Base-by-base conservation (phyloP, 2,329 filamentous ascomycete genomes). In the Emericellopsis atlantica region DNA sequence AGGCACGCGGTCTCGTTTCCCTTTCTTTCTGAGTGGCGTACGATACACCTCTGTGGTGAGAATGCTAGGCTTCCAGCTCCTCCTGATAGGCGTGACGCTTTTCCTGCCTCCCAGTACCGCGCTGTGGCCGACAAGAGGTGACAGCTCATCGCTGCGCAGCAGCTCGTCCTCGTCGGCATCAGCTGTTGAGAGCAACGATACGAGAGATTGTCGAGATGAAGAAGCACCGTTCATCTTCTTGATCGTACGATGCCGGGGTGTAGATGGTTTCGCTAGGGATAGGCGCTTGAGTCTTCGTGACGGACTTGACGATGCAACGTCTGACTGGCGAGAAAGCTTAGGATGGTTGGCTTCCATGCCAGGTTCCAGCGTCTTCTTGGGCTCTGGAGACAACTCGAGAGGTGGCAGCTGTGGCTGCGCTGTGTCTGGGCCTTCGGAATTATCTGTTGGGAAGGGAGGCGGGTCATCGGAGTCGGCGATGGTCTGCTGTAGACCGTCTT, bases 161-260 rank as follows among this genome's bases (percentile, higher is more conserved):
- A 43, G 35, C n/a, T 65, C 64, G 36, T 58, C 54, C 15, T 56
- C 54, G 34, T 53, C 49, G 5, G 46, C 44, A 8, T 46, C 48
- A 18, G 55, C 54, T 47, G 62, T 58, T 6, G 64, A 59, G 10
- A 67, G 48, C 43, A 70, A 59, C 21, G 66, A 68, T 36, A 67
- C 54, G 39, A 70, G 55, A 36, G 64, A 60, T 43, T 51, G 55
- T 22, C 51, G 54, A 37, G 57, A 55, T 4, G 55, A 58, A 1
- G 59, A 51, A 6, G 46, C 48, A 9, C 26, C 12, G 10, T 44
- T 49, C n/a, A 40, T 36, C 31, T 37, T 22, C 6, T 54, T 51
- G 21, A 61, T 43, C 35, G 34, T n/a, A 12, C 10, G 12, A 22
- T 61, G 53, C 26, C 57, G 60, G 37, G 59, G 47, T 36, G 62